phyloP scores from a whole-genome alignment of 2,329 filamentous ascomycete species.

The Bertia moriformis region DNA sequence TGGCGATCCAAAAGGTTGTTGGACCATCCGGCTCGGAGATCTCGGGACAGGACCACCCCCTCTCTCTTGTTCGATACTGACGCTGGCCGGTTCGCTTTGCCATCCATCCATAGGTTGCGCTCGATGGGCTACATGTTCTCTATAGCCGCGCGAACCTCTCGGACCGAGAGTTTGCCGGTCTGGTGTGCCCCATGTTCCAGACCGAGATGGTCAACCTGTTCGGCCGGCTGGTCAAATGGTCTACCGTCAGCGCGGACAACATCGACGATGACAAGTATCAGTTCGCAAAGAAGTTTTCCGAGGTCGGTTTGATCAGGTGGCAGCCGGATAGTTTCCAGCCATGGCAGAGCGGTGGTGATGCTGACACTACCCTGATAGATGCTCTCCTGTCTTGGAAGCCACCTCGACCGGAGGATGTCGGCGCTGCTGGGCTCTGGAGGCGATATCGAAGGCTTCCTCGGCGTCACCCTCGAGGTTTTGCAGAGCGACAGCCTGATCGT shows the following conservation, averaged over 20 bases:
- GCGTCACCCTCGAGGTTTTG: conserved; percentile 65
- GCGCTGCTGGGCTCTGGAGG: conserved; percentile 45
- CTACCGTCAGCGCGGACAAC: conserved; percentile 62
- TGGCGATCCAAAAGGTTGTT: conserved; percentile 60
- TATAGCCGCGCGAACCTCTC: conserved; percentile 63
- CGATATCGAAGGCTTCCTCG: conserved; percentile 63
- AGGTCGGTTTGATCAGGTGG: conserved; percentile 37
- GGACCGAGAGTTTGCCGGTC: conserved; percentile 62
- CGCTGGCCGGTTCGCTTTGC: no score
- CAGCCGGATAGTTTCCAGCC: neutral
- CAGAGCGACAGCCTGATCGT: conserved; percentile 79
- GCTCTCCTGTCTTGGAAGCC: conserved; percentile 71
- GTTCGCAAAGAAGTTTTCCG: conserved; percentile 83
- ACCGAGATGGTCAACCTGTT: conserved; percentile 58
- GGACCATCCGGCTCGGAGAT: no score
- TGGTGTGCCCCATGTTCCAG: conserved; percentile 68
- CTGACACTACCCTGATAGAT: conserved; percentile 44
- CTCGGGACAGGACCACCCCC: conserved; percentile 1
- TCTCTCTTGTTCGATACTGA: conserved; percentile 7
- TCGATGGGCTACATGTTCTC: conserved; percentile 69
- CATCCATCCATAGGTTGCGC: conserved; percentile 40
- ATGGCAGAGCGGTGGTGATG: conserved; percentile 3
- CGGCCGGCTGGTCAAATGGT: conserved; percentile 65
- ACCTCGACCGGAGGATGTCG: conserved; percentile 64
- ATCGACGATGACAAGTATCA: conserved; percentile 86